Percentiles rank a stretch among this genome's conserved stretches.
These are phyloP conservation scores for Ophiostoma sp. DNA, from an alignment of 2,329 filamentous ascomycete genomes.

Conservation along the genomic window DNA sequence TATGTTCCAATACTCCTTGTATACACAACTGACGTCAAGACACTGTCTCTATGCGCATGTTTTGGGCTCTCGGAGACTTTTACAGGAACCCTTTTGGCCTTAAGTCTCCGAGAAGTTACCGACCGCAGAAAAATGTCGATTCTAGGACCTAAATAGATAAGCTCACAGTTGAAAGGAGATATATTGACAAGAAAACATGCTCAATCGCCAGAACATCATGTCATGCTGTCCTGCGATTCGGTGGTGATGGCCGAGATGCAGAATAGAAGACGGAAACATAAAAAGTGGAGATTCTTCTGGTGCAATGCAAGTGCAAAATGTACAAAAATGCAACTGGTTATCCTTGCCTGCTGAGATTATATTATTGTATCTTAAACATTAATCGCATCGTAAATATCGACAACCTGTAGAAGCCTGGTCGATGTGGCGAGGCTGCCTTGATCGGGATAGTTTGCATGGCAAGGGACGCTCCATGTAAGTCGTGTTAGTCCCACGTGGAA, in stretches of 20 bases:
- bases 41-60: too few species aligned
- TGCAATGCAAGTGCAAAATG: neutral
- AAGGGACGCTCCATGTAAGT: neutral
- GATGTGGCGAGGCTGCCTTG: neutral
- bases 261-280: neutral
- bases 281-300: neutral
- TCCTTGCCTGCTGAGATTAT: too few species aligned
- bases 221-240: neutral
- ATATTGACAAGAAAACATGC: neutral
- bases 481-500: slow-evolving; percentile 9
- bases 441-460: neutral
- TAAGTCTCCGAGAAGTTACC: slow-evolving; percentile 6
- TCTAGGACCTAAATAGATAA: neutral
- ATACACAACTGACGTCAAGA: neutral
- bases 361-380: neutral
- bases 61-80: neutral
- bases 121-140: neutral
- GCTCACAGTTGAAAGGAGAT: neutral
- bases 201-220: neutral
- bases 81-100: neutral
- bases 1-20: too few species aligned
- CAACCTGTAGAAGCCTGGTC: neutral
- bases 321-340: too few species aligned
- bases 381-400: neutral
- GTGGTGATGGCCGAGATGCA: neutral